These are phyloP conservation scores for Penicillium fimorum DNA, from an alignment of 495 filamentous ascomycete genomes.

Conservation along the genomic window DNA sequence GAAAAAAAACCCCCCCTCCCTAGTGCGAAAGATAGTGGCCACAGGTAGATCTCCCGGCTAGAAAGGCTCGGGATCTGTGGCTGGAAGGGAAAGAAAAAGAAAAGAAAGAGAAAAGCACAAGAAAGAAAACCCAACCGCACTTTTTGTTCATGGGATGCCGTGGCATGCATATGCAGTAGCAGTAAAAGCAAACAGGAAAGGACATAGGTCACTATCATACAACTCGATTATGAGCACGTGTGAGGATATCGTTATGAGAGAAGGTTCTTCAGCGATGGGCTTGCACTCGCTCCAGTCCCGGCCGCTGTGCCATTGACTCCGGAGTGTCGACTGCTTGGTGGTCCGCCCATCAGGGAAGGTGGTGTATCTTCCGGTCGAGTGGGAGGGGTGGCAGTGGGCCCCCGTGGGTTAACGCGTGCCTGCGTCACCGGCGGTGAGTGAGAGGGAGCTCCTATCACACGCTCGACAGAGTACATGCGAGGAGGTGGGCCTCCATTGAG, in stretches of 20 bases:
- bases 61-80: neutral
- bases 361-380: slow-evolving; percentile 36
- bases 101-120: neutral
- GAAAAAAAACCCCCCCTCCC: slow-evolving; percentile 2
- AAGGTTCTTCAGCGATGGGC: slow-evolving; percentile 72
- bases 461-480: slow-evolving; percentile 38
- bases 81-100: slow-evolving; percentile 2
- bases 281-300: slow-evolving; percentile 62
- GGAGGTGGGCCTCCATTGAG: slow-evolving; percentile 40
- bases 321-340: slow-evolving; percentile 31
- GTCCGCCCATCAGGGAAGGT: slow-evolving; percentile 23
- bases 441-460: slow-evolving; percentile 34
- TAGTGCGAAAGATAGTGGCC: slow-evolving; percentile 2
- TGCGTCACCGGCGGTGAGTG: slow-evolving; percentile 41
- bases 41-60: neutral
- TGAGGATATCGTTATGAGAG: slow-evolving; percentile 50
- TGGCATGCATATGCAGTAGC: slow-evolving; percentile 25
- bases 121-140: slow-evolving; percentile 14
- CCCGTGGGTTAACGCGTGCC: slow-evolving; percentile 35
- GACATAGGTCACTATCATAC: slow-evolving; percentile 28
- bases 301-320: slow-evolving; percentile 38
- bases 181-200: slow-evolving; percentile 23
- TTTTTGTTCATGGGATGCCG: slow-evolving; percentile 24
- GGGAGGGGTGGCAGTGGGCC: slow-evolving; percentile 36
- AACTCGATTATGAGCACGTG: slow-evolving; percentile 11